These are phyloP conservation scores for Lactarius sanguifluus DNA, from an alignment of 768 basidiomycete genomes.

Conservation along the genomic window DNA sequence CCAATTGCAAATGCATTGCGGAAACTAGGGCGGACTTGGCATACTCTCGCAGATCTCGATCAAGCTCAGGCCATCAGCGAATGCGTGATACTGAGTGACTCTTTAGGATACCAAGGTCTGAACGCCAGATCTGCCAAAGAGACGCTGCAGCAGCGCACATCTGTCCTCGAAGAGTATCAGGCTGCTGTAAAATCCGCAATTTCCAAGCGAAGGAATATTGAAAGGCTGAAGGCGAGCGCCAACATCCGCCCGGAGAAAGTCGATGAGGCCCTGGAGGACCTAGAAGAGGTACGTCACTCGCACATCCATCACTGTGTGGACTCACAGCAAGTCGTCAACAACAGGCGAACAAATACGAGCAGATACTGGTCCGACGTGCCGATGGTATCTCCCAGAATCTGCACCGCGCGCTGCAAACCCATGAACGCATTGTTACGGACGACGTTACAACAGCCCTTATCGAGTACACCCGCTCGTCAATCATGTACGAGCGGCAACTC, in stretches of 20 bases:
- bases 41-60: slow-evolving; percentile 84
- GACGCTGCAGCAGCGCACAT: slow-evolving; percentile 84
- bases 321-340: slow-evolving; percentile 23
- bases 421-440: slow-evolving; percentile 85
- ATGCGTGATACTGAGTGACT: slow-evolving; percentile 94
- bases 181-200: slow-evolving; percentile 91
- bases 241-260: slow-evolving; percentile 85
- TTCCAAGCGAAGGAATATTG: slow-evolving; percentile 88
- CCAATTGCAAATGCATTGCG: slow-evolving; percentile 80
- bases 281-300: slow-evolving; percentile 70
- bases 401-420: slow-evolving; percentile 79
- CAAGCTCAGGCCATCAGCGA: slow-evolving; percentile 92
- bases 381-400: slow-evolving; percentile 93
- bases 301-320: slow-evolving; percentile 13
- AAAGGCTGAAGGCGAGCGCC: slow-evolving; percentile 80
- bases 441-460: slow-evolving; percentile 89
- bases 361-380: slow-evolving; percentile 78
- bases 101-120: slow-evolving; percentile 92
- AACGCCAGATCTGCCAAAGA: slow-evolving; percentile 98
- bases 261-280: slow-evolving; percentile 88
- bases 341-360: slow-evolving; percentile 90
- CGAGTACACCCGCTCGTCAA: slow-evolving; percentile 87
- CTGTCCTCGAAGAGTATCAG: slow-evolving; percentile 92
- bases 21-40: slow-evolving; percentile 85
- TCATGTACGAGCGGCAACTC: slow-evolving; percentile 89